Percentiles rank a stretch among this genome's conserved stretches.
Conservation (phyloP, 1,284 basidiomycete genomes). For the Boletus hoseneyae region DNA sequence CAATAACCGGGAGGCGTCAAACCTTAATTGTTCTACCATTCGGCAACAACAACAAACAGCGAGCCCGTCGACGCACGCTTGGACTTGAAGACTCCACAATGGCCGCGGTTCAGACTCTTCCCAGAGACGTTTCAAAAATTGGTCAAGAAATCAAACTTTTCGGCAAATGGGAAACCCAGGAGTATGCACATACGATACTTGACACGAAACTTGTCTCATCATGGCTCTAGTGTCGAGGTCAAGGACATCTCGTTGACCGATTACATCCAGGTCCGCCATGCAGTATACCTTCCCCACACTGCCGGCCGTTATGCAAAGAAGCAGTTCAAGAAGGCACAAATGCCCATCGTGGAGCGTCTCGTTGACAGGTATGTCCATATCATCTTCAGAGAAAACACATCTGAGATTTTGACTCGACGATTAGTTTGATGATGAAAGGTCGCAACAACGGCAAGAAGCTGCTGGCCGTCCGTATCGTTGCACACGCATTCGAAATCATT, state of each 20-base stretch:
- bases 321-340: constrained; percentile 99
- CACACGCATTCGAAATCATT: constrained; percentile 99
- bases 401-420: constrained; percentile 5
- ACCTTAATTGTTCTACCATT: constrained; percentile 24
- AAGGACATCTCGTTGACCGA: constrained; percentile 99
- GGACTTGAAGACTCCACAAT: constrained; percentile 41
- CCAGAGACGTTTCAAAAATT: constrained; percentile 81
- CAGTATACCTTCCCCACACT: constrained; percentile 97
- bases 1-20: constrained; percentile 19
- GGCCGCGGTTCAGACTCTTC: constrained; percentile 68
- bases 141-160: constrained; percentile 92
- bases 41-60: constrained; percentile 25
- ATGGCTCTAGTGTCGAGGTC: constrained; percentile 79
- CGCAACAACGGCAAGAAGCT: constrained; percentile 99
- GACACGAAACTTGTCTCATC: constrained; percentile 11
- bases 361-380: constrained; percentile 80
- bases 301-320: constrained; percentile 99
- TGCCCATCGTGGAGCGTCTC: constrained; percentile 99
- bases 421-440: constrained; percentile 99
- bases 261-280: constrained; percentile 99
- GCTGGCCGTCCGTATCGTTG: constrained; percentile 98
- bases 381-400: neutral
- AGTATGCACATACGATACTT: constrained; percentile 59
- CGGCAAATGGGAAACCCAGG: constrained; percentile 95
- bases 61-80: constrained; percentile 23